Conservation (phyloP, 495 filamentous ascomycete species). For the Hyaloscypha variabilis region DNA sequence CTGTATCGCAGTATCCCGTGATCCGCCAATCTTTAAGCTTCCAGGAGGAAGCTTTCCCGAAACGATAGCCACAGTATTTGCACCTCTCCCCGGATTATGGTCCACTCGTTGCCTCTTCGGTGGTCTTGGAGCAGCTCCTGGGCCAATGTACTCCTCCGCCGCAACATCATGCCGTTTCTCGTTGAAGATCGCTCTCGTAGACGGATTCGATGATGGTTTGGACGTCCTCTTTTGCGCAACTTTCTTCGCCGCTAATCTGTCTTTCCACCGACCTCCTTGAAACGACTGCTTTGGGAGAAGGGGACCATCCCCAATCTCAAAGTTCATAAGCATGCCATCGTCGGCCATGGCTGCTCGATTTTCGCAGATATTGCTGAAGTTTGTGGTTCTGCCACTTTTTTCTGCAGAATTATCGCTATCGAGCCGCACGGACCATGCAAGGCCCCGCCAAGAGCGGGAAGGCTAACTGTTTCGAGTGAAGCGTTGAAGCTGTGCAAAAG, state of each 20-base stretch:
- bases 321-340: conserved; percentile 94
- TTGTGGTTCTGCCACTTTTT: not conserved
- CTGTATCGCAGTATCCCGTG: conserved; percentile 18
- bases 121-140: conserved; percentile 18
- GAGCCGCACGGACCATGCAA: conserved; percentile 17
- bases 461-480: conserved; percentile 12
- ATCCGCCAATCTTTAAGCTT: conserved; percentile 22
- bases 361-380: not conserved
- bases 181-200: conserved; percentile 24
- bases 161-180: conserved; percentile 22
- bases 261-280: conserved; percentile 90
- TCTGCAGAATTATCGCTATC: conserved; percentile 21
- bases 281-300: conserved; percentile 63
- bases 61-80: conserved; percentile 19
- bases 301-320: conserved; percentile 66
- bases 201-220: conserved; percentile 12
- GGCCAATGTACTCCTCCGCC: conserved; percentile 29
- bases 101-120: conserved; percentile 32
- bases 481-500: conserved; percentile 8
- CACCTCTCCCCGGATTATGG: conserved; percentile 16
- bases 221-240: conserved; percentile 47
- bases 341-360: conserved; percentile 70
- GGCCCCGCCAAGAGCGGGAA: conserved; percentile 18
- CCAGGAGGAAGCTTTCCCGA: conserved; percentile 28
- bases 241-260: conserved; percentile 80